Conservation (phyloP, 192 early-diverging fungal genomes). For the Allomyces macrogynus region DNA sequence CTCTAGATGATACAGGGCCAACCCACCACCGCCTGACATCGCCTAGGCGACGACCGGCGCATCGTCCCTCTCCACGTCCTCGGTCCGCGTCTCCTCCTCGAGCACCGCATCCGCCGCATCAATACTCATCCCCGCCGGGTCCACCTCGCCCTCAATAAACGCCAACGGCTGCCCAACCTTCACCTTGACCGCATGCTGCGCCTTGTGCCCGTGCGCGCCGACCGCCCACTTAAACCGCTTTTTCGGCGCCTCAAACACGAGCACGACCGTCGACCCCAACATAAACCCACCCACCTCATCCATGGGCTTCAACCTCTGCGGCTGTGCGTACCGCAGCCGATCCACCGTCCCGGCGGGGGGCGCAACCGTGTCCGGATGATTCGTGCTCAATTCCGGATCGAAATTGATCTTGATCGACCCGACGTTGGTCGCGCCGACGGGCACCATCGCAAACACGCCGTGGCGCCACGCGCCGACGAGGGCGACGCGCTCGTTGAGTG, state of each 20-base stretch:
- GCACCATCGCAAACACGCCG: conserved; percentile 94
- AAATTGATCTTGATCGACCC: conserved; percentile 89
- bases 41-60: too few species aligned
- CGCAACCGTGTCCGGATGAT: conserved; percentile 17
- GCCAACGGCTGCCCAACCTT: conserved; percentile 65
- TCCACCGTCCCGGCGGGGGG: neutral
- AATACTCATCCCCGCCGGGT: too few species aligned
- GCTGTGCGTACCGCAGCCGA: neutral
- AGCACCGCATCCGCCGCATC: too few species aligned
- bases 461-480: conserved; percentile 78
- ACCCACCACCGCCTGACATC: too few species aligned
- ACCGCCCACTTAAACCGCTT: conserved; percentile 43
- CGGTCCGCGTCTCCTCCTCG: too few species aligned
- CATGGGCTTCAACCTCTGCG: conserved; percentile 18
- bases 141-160: too few species aligned
- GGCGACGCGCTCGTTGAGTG: conserved; percentile 88
- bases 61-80: too few species aligned
- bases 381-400: conserved; percentile 60
- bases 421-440: conserved; percentile 96
- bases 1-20: too few species aligned
- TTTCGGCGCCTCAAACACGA: conserved; percentile 88
- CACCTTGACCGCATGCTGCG: conserved; percentile 50
- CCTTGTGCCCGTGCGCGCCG: conserved; percentile 8
- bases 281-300: conserved; percentile 93
- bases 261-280: conserved; percentile 82